Base-by-base conservation (phyloP, 371 early-diverging fungal species). In the Mucor racemosus region DNA sequence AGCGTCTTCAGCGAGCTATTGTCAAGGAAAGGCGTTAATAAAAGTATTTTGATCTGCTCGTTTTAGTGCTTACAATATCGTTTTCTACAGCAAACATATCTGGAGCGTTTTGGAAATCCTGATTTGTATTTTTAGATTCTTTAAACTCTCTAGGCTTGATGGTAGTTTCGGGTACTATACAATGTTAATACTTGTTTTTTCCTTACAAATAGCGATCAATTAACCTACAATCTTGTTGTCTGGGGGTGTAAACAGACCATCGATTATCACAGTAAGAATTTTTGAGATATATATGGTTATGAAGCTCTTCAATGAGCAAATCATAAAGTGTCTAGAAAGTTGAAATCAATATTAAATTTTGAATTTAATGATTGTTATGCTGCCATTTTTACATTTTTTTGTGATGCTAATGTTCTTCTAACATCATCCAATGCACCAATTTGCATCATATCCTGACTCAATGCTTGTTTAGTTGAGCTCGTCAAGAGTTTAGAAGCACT, bases 241-340 rank as follows among this genome's bases (percentile, higher is more conserved):
- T 85, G 44, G 80, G 81, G 21, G 80, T 80, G 74, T 87, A 88
- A 36, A 76, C 76, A 5, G 81, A 59, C 88, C 88, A 89, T 60
- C 85, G 78, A 70, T 86, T 88, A 69, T 86, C 88, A 46, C 88
- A 84, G 54, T 84, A 86, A 1, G 86, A 79, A 61, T 90, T 95
- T 71, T 96, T 97, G 8, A 98, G 78, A 77, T 98, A 98, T 5
- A 97, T 66, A 75, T 97, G 96, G 68, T 90, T 94, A 66, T 96
- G 95, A 10, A 98, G 82, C 68, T 98, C 97, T 65, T 96, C 97
- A 58, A 95, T 87, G 6, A 97, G 73, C 10, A 86, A 74, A 64
- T 96, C 95, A 53, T 92, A 88, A 21, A 95, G 62, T 2, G 78
- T 73, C 92, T 92, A 77, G 11, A 26, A 31, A 9, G 14, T 13